Conservation (phyloP, 2,329 filamentous ascomycete species). For the Alternaria brassicicola region DNA sequence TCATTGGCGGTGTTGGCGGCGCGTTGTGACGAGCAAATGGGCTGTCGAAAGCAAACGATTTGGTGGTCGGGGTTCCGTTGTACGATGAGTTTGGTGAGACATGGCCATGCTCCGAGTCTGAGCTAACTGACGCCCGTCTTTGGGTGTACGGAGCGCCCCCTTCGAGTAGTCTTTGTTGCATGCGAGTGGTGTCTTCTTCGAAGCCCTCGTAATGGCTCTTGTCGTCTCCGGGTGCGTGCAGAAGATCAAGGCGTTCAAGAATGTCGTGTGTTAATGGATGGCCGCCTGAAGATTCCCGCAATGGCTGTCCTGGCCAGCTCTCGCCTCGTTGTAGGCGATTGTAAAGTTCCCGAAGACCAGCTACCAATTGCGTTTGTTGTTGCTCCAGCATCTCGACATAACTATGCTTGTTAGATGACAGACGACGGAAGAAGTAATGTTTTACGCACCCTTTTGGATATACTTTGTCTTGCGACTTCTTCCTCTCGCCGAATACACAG, state of each 20-base stretch:
- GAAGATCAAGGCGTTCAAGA: constrained; percentile 62
- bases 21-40: constrained; percentile 42
- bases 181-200: constrained; percentile 62
- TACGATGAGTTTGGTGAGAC: constrained; percentile 46
- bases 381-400: constrained; percentile 72
- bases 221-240: constrained; percentile 60
- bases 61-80: constrained; percentile 47
- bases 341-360: constrained; percentile 67
- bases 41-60: constrained; percentile 39
- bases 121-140: constrained; percentile 62
- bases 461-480: constrained; percentile 70
- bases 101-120: constrained; percentile 62
- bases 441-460: constrained; percentile 68
- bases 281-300: constrained; percentile 59
- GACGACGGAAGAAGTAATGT: not conserved
- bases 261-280: constrained; percentile 69
- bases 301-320: constrained; percentile 61
- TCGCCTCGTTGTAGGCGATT: constrained; percentile 58
- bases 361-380: constrained; percentile 67
- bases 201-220: constrained; percentile 56
- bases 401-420: constrained; percentile 44
- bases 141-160: constrained; percentile 60
- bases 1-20: constrained; percentile 49
- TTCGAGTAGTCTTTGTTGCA: constrained; percentile 62
- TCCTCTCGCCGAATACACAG: constrained; percentile 69